Conservation (phyloP, 2,329 filamentous ascomycete species). For the Didymella keratinophila region DNA sequence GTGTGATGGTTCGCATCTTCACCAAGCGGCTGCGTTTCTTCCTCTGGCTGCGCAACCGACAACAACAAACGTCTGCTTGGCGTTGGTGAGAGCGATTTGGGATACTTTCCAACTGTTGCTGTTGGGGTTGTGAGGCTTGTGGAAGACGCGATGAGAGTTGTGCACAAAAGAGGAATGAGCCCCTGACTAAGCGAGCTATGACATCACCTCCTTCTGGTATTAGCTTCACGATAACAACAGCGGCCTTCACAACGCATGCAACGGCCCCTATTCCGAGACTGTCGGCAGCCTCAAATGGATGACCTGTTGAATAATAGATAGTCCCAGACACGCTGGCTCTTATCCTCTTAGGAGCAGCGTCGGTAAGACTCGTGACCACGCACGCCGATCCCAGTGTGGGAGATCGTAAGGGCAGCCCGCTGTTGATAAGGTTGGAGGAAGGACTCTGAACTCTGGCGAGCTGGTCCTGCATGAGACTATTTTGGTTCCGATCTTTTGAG, state of each 20-base stretch:
- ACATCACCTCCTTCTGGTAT: background rate
- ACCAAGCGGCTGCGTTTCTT: constrained; percentile 7
- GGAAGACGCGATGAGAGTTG: background rate
- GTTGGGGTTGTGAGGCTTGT: background rate
- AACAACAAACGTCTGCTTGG: background rate
- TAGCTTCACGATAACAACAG: background rate
- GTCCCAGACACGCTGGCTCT: no score
- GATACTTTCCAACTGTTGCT: background rate
- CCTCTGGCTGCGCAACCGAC: constrained; percentile 4
- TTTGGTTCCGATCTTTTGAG: background rate
- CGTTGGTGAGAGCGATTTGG: background rate
- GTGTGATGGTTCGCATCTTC: constrained; percentile 4
- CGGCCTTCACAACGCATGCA: background rate
- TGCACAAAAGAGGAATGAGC: background rate
- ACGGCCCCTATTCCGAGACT: no score
- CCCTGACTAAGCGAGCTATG: background rate
- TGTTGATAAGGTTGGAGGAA: no score
- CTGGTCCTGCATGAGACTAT: no score
- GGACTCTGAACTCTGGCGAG: background rate
- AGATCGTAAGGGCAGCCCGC: background rate
- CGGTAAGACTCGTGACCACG: background rate
- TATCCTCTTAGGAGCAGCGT: background rate
- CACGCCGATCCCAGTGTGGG: background rate
- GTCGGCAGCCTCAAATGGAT: no score
- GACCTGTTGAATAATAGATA: no score